Conservation (phyloP, 1,139 yeast species). For the Zygoascus hellenicus region DNA sequence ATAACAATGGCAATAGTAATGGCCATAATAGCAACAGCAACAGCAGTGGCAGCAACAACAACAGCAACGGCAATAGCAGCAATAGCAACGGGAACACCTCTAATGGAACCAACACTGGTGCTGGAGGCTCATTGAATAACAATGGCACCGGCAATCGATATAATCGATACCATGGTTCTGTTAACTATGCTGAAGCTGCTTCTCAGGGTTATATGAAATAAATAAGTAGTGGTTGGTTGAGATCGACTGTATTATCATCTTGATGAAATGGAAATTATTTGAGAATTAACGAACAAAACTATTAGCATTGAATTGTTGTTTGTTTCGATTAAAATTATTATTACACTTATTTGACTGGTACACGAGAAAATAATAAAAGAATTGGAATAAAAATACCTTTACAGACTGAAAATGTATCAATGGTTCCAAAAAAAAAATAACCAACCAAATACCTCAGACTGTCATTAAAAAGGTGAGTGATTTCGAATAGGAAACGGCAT, state of each 20-base stretch:
- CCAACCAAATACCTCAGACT: too few species aligned
- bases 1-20: constrained; percentile 11
- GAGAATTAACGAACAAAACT: too few species aligned
- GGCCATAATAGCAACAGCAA: constrained; percentile 12
- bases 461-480: too few species aligned
- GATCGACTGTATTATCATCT: constrained; percentile 4
- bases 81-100: constrained; percentile 13
- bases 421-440: too few species aligned
- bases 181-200: constrained; percentile 11
- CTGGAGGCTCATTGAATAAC: constrained; percentile 13
- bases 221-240: background rate
- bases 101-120: constrained; percentile 12
- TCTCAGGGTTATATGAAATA: constrained; percentile 12
- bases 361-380: too few species aligned
- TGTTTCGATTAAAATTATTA: too few species aligned
- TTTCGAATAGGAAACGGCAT: too few species aligned
- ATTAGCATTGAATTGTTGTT: too few species aligned
- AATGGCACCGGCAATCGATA: constrained; percentile 9
- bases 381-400: too few species aligned
- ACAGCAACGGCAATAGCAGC: constrained; percentile 12
- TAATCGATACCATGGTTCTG: constrained; percentile 10
- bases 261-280: background rate
- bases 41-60: constrained; percentile 14
- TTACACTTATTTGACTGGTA: too few species aligned
- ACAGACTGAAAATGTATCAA: too few species aligned